Evolutionary conservation across 1,284 basidiomycete species (phyloP).

Genomic region (Ustilago crameri): DNA sequence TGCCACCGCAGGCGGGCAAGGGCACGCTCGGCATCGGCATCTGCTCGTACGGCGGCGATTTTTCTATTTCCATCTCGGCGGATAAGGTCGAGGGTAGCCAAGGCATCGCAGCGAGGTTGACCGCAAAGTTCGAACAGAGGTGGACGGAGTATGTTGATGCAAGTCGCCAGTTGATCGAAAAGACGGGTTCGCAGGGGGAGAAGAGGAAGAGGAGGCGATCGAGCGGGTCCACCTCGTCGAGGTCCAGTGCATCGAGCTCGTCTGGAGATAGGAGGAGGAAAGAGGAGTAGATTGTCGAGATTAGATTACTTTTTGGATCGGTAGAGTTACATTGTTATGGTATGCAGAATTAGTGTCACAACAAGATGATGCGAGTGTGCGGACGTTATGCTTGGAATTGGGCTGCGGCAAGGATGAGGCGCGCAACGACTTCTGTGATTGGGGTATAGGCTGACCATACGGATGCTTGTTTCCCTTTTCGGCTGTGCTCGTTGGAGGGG

Average conservation of each 20-base stretch:
- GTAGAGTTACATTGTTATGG: neutral
- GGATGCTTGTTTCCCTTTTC: neutral
- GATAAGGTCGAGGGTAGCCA: conserved; percentile 53
- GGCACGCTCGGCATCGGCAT: conserved; percentile 64
- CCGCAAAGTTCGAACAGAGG: conserved; percentile 45
- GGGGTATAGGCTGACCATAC: conserved; percentile 28
- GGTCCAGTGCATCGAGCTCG: neutral
- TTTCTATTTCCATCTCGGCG: conserved; percentile 59
- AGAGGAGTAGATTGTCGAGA: neutral
- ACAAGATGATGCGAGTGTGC: conserved; percentile 1
- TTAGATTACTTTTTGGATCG: neutral
- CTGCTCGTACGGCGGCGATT: conserved; percentile 58
- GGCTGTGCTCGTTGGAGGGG: neutral
- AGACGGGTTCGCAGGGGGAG: conserved; percentile 19
- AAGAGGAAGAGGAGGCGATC: conserved; percentile 5
- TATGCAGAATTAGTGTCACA: neutral
- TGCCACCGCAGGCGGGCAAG: conserved; percentile 63
- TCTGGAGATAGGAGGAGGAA: neutral
- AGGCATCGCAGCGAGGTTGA: conserved; percentile 54
- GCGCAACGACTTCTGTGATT: conserved; percentile 28
- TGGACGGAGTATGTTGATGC: conserved; percentile 45
- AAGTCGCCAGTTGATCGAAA: conserved; percentile 19
- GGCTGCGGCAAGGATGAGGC: conserved; percentile 29
- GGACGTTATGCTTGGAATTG: conserved; percentile 16
- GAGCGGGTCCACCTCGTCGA: neutral